phyloP scores from a whole-genome alignment of 805 yeast genomes.

The Metschnikowia corniflorae region DNA sequence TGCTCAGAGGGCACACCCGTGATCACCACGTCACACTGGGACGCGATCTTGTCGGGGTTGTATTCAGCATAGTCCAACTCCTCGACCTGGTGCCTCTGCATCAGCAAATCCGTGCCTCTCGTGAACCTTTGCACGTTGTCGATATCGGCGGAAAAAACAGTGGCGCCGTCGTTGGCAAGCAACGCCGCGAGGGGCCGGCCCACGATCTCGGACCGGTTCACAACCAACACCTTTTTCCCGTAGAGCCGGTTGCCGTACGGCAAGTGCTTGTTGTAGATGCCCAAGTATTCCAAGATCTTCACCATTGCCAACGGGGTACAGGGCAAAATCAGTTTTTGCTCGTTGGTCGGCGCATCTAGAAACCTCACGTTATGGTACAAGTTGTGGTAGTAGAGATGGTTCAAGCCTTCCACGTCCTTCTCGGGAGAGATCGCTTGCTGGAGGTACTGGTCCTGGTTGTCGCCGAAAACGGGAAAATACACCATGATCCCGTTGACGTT shows the following conservation, averaged over 20 bases:
- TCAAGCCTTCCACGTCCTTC: slow-evolving; percentile 95
- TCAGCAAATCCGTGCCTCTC: slow-evolving; percentile 85
- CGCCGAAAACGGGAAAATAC: slow-evolving; percentile 95
- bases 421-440: slow-evolving; percentile 90
- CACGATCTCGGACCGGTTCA: slow-evolving; percentile 93
- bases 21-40: slow-evolving; percentile 82
- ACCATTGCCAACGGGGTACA: slow-evolving; percentile 96
- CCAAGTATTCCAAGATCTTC: slow-evolving; percentile 85
- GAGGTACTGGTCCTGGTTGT: slow-evolving; percentile 89
- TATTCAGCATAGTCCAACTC: slow-evolving; percentile 46
- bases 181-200: slow-evolving; percentile 96
- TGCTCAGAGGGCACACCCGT: slow-evolving; percentile 89
- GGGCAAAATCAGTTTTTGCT: slow-evolving; percentile 82
- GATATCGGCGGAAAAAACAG: slow-evolving; percentile 87
- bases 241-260: slow-evolving; percentile 89
- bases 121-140: slow-evolving; percentile 87
- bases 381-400: slow-evolving; percentile 87
- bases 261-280: slow-evolving; percentile 76
- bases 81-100: slow-evolving; percentile 74
- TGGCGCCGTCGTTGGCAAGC: slow-evolving; percentile 96
- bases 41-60: slow-evolving; percentile 62
- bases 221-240: slow-evolving; percentile 87
- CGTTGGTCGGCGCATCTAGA: slow-evolving; percentile 64
- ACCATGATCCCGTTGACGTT: slow-evolving; percentile 89
- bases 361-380: slow-evolving; percentile 90